Conservation (phyloP, 495 filamentous ascomycete species). For the Aspergillus campestris region DNA sequence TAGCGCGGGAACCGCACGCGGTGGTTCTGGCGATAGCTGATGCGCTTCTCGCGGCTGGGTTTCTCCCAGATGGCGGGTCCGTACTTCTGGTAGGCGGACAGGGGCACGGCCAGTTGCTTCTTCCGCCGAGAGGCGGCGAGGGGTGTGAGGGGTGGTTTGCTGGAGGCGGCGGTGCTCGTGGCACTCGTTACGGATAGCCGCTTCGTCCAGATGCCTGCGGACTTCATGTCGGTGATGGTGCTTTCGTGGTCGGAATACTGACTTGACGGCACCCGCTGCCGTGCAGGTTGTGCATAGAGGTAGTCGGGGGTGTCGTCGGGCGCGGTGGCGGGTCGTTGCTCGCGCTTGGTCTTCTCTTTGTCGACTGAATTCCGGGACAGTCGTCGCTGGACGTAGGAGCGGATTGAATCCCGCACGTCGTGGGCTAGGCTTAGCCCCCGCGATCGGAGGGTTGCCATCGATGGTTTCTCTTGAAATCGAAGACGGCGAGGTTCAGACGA, state of each 20-base stretch:
- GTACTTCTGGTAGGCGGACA: conserved; percentile 30
- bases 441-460: conserved; percentile 22
- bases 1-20: conserved; percentile 17
- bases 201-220: conserved; percentile 10
- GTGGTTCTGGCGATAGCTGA: conserved; percentile 14
- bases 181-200: conserved; percentile 18
- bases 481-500: conserved; percentile 19
- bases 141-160: neutral
- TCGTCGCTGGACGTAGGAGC: conserved; percentile 28
- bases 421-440: conserved; percentile 14
- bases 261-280: conserved; percentile 3
- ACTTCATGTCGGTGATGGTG: conserved; percentile 10
- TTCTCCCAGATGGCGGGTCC: conserved; percentile 31
- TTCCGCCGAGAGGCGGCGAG: conserved; percentile 5
- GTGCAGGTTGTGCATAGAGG: neutral
- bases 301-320: conserved; percentile 3
- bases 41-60: conserved; percentile 23
- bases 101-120: conserved; percentile 27
- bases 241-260: conserved; percentile 7
- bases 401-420: conserved; percentile 32
- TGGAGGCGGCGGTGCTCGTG: conserved; percentile 3
- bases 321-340: conserved; percentile 15
- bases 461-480: conserved; percentile 14
- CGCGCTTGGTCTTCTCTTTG: conserved; percentile 14
- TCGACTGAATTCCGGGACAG: conserved; percentile 19